Conservation (phyloP, 164 flowering plant species). For the Piper betle region DNA sequence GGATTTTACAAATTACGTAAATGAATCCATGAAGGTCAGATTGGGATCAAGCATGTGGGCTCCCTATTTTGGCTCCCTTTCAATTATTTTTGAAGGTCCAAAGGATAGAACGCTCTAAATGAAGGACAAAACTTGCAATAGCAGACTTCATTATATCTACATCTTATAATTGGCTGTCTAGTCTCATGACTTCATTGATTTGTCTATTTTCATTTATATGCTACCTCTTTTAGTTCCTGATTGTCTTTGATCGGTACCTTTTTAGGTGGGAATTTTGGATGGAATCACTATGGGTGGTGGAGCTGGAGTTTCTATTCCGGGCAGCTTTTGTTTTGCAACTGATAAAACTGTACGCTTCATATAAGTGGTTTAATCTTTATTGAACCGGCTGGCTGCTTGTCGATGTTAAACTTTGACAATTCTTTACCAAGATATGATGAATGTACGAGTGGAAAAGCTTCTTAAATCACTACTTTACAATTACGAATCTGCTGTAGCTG, state of each 20-base stretch:
- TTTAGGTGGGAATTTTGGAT: conserved; percentile 76
- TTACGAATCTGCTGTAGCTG: neutral
- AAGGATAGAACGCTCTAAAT: too few species aligned
- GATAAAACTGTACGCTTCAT: conserved; percentile 61
- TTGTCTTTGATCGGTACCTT: neutral
- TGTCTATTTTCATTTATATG: too few species aligned
- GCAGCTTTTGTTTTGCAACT: conserved; percentile 68
- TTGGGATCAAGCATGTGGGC: too few species aligned
- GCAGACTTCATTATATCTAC: too few species aligned
- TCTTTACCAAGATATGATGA: neutral
- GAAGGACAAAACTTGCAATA: too few species aligned
- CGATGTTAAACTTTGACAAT: neutral
- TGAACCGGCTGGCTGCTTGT: neutral
- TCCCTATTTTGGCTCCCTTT: too few species aligned
- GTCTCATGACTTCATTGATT: too few species aligned
- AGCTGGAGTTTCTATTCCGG: conserved; percentile 71
- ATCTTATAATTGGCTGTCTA: too few species aligned
- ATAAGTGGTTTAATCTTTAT: neutral
- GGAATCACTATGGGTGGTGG: conserved; percentile 84
- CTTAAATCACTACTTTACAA: neutral
- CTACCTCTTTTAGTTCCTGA: neutral
- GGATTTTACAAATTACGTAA: too few species aligned
- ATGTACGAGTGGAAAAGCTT: neutral
- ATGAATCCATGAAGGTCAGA: too few species aligned
- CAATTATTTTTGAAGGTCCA: too few species aligned